Conservation (phyloP, 2,329 filamentous ascomycete genomes). For the Ascochyta rabiei region DNA sequence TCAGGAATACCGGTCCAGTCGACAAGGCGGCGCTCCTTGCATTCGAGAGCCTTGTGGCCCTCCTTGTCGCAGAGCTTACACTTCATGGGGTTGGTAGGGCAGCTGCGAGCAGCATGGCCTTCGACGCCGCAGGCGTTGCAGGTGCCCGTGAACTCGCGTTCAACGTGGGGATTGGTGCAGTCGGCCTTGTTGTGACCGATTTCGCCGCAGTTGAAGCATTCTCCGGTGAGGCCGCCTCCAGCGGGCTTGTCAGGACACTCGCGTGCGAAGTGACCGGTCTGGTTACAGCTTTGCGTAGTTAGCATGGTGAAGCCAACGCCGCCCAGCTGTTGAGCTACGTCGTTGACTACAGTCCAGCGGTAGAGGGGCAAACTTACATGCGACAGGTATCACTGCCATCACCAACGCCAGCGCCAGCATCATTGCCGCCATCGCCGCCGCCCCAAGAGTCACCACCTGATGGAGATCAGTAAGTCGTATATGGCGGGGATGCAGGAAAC, state of each 20-base stretch:
- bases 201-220: constrained; percentile 67
- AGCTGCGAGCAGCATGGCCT: constrained; percentile 66
- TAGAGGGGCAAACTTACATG: constrained; percentile 42
- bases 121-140: constrained; percentile 64
- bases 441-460: constrained; percentile 24
- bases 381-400: constrained; percentile 48
- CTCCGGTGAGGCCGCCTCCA: constrained; percentile 48
- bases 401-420: constrained; percentile 29
- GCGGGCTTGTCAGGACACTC: constrained; percentile 55
- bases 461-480: constrained; percentile 8
- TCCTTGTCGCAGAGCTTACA: constrained; percentile 61
- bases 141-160: constrained; percentile 59
- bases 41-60: constrained; percentile 57
- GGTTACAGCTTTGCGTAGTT: constrained; percentile 48
- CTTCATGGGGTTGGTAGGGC: constrained; percentile 62
- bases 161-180: constrained; percentile 62
- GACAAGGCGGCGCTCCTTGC: constrained; percentile 49
- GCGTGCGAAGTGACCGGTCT: constrained; percentile 54
- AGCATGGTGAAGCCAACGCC: constrained; percentile 21
- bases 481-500: constrained; percentile 14
- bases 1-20: constrained; percentile 52
- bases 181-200: constrained; percentile 67
- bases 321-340: neutral
- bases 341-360: neutral
- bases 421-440: constrained; percentile 22